phyloP scores from a whole-genome alignment of 2,329 filamentous ascomycete species.

The Exophiala bonariae region DNA sequence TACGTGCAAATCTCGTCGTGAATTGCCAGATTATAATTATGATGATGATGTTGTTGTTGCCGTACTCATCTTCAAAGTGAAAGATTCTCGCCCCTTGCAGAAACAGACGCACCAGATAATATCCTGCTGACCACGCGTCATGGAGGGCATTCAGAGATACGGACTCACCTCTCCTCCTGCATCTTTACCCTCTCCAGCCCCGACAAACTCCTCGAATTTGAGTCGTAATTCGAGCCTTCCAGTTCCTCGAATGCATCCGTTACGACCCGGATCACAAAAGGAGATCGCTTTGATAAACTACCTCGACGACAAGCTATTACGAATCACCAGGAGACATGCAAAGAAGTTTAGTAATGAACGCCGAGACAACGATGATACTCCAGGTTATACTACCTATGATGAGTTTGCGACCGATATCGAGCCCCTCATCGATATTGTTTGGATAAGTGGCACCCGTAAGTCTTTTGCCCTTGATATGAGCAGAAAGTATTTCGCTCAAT shows the following conservation, averaged over 20 bases:
- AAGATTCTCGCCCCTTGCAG: too few species aligned
- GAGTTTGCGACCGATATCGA: constrained; percentile 76
- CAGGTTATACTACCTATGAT: constrained; percentile 62
- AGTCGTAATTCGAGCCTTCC: constrained; percentile 44
- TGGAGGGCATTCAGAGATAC: too few species aligned
- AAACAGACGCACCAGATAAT: too few species aligned
- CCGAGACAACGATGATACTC: constrained; percentile 37
- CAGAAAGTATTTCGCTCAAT: too few species aligned
- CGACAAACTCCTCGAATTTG: constrained; percentile 6
- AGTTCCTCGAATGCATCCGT: constrained; percentile 51
- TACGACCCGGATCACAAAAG: constrained; percentile 58
- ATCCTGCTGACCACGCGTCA: too few species aligned
- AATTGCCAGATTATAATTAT: too few species aligned
- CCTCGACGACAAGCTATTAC: constrained; percentile 53
- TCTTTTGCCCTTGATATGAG: constrained; percentile 21
- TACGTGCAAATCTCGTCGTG: too few species aligned
- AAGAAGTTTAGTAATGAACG: constrained; percentile 46
- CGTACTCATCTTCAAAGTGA: too few species aligned
- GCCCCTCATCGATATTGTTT: constrained; percentile 73
- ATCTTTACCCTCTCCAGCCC: constrained; percentile 20
- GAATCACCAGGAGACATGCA: constrained; percentile 54
- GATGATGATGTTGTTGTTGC: too few species aligned
- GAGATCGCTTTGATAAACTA: constrained; percentile 60
- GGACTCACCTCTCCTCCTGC: constrained; percentile 14
- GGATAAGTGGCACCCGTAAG: constrained; percentile 84